Evolutionary conservation across 192 early-diverging fungal genomes (phyloP).

Genomic region (Pilaira anomala): DNA sequence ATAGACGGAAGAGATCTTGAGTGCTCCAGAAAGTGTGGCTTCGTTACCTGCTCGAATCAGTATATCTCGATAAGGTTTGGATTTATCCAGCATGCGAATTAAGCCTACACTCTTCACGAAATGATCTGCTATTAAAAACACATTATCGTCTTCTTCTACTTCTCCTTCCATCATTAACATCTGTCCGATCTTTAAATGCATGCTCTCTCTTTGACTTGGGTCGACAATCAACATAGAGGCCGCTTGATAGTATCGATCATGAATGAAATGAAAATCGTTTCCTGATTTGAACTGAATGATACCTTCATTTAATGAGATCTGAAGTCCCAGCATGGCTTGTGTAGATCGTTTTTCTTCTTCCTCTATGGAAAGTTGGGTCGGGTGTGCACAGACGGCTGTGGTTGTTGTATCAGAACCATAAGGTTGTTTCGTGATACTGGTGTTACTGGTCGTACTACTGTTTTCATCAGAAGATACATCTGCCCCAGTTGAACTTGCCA

Average conservation of each 20-base stretch:
- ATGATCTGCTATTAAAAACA: constrained; percentile 29
- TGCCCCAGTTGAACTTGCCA: neutral
- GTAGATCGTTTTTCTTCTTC: neutral
- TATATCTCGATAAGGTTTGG: constrained; percentile 16
- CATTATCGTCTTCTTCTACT: constrained; percentile 3
- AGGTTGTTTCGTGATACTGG: neutral
- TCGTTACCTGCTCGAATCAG: constrained; percentile 19
- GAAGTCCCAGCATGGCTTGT: constrained; percentile 17
- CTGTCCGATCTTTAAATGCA: constrained; percentile 22
- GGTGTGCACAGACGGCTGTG: too few species aligned
- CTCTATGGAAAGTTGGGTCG: neutral
- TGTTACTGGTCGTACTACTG: neutral
- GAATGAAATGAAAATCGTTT: constrained; percentile 20
- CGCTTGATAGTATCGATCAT: constrained; percentile 29
- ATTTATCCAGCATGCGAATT: neutral
- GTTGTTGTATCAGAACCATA: too few species aligned
- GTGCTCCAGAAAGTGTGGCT: constrained; percentile 16
- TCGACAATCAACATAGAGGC: constrained; percentile 18
- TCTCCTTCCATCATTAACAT: constrained; percentile 4
- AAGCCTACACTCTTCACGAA: constrained; percentile 10
- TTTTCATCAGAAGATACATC: neutral
- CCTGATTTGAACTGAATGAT: constrained; percentile 7
- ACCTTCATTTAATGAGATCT: constrained; percentile 13
- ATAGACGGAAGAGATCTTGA: constrained; percentile 11
- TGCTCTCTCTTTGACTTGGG: neutral